Percentiles rank a stretch among this genome's conserved stretches.
phyloP scores from a whole-genome alignment of 805 yeast species.

The Cephaloascus fragrans region DNA sequence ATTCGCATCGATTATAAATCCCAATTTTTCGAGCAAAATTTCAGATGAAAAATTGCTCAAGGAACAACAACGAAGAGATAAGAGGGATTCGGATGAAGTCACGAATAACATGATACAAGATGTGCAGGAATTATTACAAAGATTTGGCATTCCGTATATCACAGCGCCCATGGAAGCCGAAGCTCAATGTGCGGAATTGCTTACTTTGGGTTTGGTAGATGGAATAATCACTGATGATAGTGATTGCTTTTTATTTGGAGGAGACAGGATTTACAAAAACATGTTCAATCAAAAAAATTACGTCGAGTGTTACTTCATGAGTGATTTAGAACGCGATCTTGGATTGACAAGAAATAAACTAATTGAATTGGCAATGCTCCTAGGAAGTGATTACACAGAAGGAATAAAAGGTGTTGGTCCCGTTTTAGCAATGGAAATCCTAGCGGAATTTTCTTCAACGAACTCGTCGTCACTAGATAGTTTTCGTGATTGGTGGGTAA shows the following conservation, averaged over 20 bases:
- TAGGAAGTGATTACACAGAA: constrained; percentile 94
- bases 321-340: constrained; percentile 48
- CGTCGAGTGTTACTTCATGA: constrained; percentile 71
- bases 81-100: constrained; percentile 87
- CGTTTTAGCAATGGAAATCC: constrained; percentile 79
- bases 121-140: constrained; percentile 75
- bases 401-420: constrained; percentile 94
- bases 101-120: constrained; percentile 79
- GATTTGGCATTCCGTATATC: constrained; percentile 90
- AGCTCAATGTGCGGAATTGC: constrained; percentile 89
- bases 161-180: constrained; percentile 99
- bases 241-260: constrained; percentile 93
- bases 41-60: constrained; percentile 40
- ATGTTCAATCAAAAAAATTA: constrained; percentile 90
- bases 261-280: constrained; percentile 73
- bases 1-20: constrained; percentile 30
- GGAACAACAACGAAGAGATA: constrained; percentile 54
- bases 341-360: constrained; percentile 57
- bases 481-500: constrained; percentile 50
- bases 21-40: constrained; percentile 5
- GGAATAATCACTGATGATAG: constrained; percentile 97
- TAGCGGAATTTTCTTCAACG: constrained; percentile 60
- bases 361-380: constrained; percentile 71
- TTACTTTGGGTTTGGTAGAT: constrained; percentile 66
- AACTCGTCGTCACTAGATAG: constrained; percentile 1